Evolutionary conservation across 441 rosid genomes (phyloP), one percentile per base, ranked within the genome.

Genomic region (Metrosideros polymorpha): DNA sequence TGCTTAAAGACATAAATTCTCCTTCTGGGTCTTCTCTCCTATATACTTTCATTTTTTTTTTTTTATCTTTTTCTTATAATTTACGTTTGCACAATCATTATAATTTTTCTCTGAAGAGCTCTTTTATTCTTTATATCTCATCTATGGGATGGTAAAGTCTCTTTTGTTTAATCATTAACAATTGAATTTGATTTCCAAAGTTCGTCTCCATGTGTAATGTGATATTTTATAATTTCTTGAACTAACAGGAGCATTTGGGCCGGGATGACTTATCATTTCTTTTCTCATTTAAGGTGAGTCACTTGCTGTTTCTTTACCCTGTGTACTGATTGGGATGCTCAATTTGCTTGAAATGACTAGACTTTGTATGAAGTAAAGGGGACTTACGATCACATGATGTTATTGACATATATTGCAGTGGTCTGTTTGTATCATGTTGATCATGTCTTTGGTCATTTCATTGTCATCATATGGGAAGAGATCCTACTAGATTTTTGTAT

Each of bases 211-310:
- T 22, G 49, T 39, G 39, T 71, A 71, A 39, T 35, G n/a, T 71
- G 49, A 71, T 71, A 71, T 63, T 84, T 55, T 66, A 30, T 12
- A 29, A 9, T 45, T 75, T 87, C 61, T 55, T 61, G 39, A 50
- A 55, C 56, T 63, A 84, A 88, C 98, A 98, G 99, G 99, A 94
- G 91, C 99, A 98, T 92, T 89, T 95, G 93, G 94, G 96, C 88
- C 92, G 95, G 91, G 99, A 98, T 87, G 98, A 96, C 92, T 92
- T 91, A 54, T 91, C 98, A 49, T 98, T 98, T 91, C 91, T 94
- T 90, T 98, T 95, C 92, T 95, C 98, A 39, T 94, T 95, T 79
- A 96, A 95, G 99, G 99, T 94, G 90, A 83, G 83, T 84, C 86
- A 55, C 84, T 30, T 85, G 83, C 83, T 86, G 87, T 85, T 84